phyloP scores from a whole-genome alignment of 208 protist genomes.

The Blechomonas ayalai region DNA sequence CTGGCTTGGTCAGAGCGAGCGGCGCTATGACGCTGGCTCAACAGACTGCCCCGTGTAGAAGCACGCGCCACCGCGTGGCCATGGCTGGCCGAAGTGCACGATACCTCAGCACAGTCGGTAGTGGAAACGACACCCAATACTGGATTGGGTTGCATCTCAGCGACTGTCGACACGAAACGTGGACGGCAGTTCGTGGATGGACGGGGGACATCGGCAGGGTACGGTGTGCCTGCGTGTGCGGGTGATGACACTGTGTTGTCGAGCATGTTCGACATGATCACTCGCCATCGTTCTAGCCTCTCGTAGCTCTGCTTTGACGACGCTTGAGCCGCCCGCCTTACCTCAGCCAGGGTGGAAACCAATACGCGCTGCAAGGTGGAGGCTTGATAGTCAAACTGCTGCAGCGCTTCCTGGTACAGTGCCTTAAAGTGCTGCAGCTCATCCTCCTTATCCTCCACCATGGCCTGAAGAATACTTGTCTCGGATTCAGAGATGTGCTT shows the following conservation, averaged over 20 bases:
- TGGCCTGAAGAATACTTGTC: constrained; percentile 43
- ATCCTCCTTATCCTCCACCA: constrained; percentile 70
- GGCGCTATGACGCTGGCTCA: too few species aligned
- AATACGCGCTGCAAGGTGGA: constrained; percentile 46
- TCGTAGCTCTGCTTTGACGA: constrained; percentile 22
- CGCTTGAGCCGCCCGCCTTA: constrained; percentile 18
- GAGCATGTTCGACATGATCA: constrained; percentile 17
- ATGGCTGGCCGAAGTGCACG: too few species aligned
- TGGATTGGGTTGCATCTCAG: too few species aligned
- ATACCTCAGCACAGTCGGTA: too few species aligned
- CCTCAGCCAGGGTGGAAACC: constrained; percentile 34
- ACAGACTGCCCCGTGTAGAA: too few species aligned
- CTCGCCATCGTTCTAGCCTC: constrained; percentile 44
- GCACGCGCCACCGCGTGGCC: too few species aligned
- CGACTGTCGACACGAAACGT: too few species aligned
- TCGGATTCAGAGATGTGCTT: constrained; percentile 78
- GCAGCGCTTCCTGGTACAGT: constrained; percentile 67
- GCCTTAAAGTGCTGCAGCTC: constrained; percentile 59
- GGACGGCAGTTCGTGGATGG: too few species aligned
- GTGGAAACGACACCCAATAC: too few species aligned
- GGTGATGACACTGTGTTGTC: constrained; percentile 13
- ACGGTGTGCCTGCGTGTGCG: constrained; percentile 2
- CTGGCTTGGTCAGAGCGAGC: too few species aligned
- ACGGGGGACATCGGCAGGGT: constrained; percentile 10
- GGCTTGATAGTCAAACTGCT: constrained; percentile 63